Evolutionary conservation across 164 flowering plant species (phyloP).

Genomic region (Hamamelis virginiana): DNA sequence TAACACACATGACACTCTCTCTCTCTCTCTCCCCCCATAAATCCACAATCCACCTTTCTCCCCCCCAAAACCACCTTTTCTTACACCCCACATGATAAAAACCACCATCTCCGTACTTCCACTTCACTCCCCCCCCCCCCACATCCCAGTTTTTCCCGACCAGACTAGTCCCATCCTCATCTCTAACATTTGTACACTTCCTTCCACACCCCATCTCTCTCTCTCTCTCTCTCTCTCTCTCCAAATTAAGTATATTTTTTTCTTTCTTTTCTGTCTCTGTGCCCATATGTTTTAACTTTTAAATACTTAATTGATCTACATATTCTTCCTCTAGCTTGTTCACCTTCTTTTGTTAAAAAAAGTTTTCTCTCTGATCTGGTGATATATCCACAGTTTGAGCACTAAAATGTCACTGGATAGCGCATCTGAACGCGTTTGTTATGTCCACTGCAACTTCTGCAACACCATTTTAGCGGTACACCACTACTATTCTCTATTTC

Average conservation of each 20-base stretch:
- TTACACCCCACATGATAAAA: neutral
- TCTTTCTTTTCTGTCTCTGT: too few relatives aligned
- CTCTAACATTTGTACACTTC: slow-evolving; percentile 25
- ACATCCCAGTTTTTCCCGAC: slow-evolving; percentile 20
- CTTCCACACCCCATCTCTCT: too few relatives aligned
- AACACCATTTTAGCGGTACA: slow-evolving; percentile 85
- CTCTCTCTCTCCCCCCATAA: slow-evolving; percentile 3
- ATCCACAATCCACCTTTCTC: slow-evolving; percentile 7
- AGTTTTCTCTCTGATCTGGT: slow-evolving; percentile 18
- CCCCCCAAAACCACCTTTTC: slow-evolving; percentile 2
- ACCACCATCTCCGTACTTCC: slow-evolving; percentile 3
- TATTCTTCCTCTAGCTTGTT: neutral
- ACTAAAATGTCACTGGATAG: slow-evolving; percentile 56
- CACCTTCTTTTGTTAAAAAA: neutral
- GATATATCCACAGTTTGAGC: neutral
- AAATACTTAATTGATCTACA: neutral
- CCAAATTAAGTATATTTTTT: neutral
- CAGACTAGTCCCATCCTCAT: slow-evolving; percentile 30
- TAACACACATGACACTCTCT: slow-evolving; percentile 16
- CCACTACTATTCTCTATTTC: slow-evolving; percentile 7
- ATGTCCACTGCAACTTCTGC: slow-evolving; percentile 95
- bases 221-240: slow-evolving; percentile 20
- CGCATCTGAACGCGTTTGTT: slow-evolving; percentile 74
- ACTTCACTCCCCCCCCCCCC: slow-evolving; percentile 7
- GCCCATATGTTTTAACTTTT: too few relatives aligned